A percentile compares a stretch with the other conserved stretches of the same genome.
These are phyloP conservation scores for Purpureocillium takamizusanense DNA, from an alignment of 2,329 filamentous ascomycete species.

Conservation along the genomic window DNA sequence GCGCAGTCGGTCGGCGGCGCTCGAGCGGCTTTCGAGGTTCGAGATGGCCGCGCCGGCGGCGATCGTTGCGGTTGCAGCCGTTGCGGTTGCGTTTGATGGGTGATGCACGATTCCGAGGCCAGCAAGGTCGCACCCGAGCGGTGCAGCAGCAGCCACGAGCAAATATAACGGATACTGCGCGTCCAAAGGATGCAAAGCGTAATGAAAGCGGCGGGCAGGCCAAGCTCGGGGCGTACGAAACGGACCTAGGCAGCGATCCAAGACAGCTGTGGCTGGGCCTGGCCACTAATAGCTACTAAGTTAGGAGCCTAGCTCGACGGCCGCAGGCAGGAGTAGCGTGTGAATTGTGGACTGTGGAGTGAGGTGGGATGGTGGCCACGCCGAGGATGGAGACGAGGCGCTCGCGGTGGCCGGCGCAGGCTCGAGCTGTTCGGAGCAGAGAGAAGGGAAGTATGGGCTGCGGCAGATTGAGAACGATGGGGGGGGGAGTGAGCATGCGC, in stretches of 20 bases:
- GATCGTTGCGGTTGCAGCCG: neutral
- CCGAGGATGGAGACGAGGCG: neutral
- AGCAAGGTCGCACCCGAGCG: too few relatives aligned
- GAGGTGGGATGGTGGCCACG: neutral
- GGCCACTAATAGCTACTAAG: neutral
- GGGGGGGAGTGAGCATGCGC: too few relatives aligned
- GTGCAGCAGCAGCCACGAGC: neutral
- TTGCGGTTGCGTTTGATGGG: too few relatives aligned
- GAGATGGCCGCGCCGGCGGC: neutral
- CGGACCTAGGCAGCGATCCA: neutral
- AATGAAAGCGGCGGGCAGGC: neutral
- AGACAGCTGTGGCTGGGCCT: slow-evolving; percentile 1
- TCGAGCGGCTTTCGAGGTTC: neutral
- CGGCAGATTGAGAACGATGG: too few relatives aligned
- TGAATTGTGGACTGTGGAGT: too few relatives aligned
- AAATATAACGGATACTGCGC: neutral
- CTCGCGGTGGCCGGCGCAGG: too few relatives aligned
- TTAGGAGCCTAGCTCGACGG: neutral
- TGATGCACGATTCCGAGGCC: too few relatives aligned
- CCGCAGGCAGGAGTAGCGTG: neutral
- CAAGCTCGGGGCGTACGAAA: neutral
- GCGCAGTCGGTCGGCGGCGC: too few relatives aligned
- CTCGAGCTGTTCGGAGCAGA: too few relatives aligned
- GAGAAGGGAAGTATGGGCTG: too few relatives aligned
- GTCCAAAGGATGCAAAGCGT: neutral